These are phyloP conservation scores for Trichomonas gallinae DNA, from an alignment of 208 protist species.

Conservation along the genomic window DNA sequence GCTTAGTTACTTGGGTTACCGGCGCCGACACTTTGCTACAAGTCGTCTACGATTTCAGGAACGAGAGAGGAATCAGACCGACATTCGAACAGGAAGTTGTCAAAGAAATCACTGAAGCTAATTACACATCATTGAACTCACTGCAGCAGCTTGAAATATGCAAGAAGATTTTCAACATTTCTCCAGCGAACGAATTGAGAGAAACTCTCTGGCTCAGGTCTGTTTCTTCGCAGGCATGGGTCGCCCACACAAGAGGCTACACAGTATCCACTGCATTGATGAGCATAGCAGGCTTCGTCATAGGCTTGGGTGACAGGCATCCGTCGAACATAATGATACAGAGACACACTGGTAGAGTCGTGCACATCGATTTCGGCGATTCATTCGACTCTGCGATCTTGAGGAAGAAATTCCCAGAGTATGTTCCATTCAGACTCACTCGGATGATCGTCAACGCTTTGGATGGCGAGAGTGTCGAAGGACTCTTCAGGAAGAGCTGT, in stretches of 20 bases:
- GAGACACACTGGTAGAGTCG: constrained; percentile 32
- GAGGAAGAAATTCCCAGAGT: constrained; percentile 66
- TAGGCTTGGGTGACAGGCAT: constrained; percentile 70
- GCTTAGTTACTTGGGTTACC: constrained; percentile 12
- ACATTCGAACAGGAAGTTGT: neutral
- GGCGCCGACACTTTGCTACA: neutral
- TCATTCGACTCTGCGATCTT: constrained; percentile 81
- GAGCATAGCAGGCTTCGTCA: constrained; percentile 79
- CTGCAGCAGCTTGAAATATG: neutral
- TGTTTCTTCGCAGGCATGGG: neutral
- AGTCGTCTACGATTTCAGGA: neutral
- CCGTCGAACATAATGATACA: constrained; percentile 87
- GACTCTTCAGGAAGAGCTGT: constrained; percentile 64
- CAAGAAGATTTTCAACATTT: neutral
- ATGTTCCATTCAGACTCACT: constrained; percentile 83
- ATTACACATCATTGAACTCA: neutral
- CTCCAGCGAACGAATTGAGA: neutral
- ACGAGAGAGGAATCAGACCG: neutral
- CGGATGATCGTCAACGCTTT: constrained; percentile 80
- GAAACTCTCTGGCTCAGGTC: neutral
- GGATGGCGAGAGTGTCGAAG: constrained; percentile 68
- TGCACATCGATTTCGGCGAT: constrained; percentile 74
- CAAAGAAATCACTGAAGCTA: neutral
- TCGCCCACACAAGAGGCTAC: neutral
- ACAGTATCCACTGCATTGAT: constrained; percentile 66